Percentiles rank a stretch among this genome's conserved stretches.
phyloP scores from a whole-genome alignment of 306 rosid species.

The Vigna reflexopilosa region DNA sequence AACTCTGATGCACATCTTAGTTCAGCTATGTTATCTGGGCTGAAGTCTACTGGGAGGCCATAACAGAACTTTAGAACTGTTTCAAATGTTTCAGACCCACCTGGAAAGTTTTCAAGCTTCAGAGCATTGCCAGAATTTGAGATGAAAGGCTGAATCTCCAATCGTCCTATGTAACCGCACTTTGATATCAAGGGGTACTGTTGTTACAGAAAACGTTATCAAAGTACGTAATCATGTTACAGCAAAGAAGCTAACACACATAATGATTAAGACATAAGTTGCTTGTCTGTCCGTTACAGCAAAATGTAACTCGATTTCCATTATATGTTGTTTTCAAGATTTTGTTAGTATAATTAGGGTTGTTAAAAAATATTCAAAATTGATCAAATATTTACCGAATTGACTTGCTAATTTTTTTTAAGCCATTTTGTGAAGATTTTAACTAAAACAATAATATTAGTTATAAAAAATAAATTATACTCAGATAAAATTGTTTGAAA shows the following conservation, averaged over 20 bases:
- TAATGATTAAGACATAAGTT: conserved; percentile 20
- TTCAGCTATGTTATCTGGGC: conserved; percentile 71
- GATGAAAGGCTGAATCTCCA: conserved; percentile 63
- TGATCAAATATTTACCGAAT: too few species aligned
- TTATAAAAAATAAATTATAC: too few species aligned
- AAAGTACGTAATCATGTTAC: conserved; percentile 51
- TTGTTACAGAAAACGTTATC: conserved; percentile 54
- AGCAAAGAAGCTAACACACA: conserved; percentile 40
- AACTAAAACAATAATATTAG: too few species aligned
- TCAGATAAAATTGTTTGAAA: too few species aligned
- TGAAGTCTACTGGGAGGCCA: conserved; percentile 81
- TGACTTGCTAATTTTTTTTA: too few species aligned
- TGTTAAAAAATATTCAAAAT: too few species aligned
- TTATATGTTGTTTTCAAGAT: too few species aligned
- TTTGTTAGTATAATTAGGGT: neutral
- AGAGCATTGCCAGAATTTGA: conserved; percentile 57
- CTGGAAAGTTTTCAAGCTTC: conserved; percentile 88
- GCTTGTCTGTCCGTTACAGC: neutral
- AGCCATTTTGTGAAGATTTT: too few species aligned
- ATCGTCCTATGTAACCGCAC: conserved; percentile 80
- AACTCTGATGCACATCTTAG: conserved; percentile 93
- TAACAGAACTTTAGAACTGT: conserved; percentile 82
- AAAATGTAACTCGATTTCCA: neutral
- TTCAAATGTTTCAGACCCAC: conserved; percentile 79
- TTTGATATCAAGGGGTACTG: conserved; percentile 86